These are phyloP conservation scores for Fraxinus paxiana DNA, from an alignment of 305 asterid species.

Conservation along the genomic window DNA sequence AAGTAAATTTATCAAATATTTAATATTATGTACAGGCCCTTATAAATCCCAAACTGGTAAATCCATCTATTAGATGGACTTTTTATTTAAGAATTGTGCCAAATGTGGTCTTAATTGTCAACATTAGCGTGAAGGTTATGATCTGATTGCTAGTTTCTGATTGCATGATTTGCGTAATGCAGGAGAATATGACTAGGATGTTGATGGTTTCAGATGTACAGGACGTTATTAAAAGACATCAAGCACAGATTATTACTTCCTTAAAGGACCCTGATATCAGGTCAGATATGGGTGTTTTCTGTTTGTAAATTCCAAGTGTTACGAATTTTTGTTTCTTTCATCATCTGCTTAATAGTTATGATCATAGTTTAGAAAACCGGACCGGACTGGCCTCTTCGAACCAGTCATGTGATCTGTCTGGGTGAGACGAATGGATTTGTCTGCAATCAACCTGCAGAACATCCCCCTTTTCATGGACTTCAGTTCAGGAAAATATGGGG, in stretches of 20 bases:
- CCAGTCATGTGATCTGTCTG: neutral
- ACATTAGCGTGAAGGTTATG: neutral
- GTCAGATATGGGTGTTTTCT: slow-evolving; percentile 37
- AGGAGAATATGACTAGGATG: slow-evolving; percentile 99
- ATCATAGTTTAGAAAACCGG: neutral
- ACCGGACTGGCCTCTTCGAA: neutral
- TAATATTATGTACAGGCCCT: neutral
- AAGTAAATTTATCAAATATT: neutral
- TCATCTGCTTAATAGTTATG: neutral
- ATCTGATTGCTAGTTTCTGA: slow-evolving; percentile 29
- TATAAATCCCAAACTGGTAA: neutral
- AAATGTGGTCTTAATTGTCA: neutral
- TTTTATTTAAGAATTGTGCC: neutral
- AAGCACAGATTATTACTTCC: slow-evolving; percentile 97
- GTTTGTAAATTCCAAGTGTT: slow-evolving; percentile 3
- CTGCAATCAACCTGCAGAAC: neutral
- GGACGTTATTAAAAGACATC: slow-evolving; percentile 95
- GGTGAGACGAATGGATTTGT: neutral
- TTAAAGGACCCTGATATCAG: slow-evolving; percentile 99
- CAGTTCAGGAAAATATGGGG: neutral
- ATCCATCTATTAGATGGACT: neutral
- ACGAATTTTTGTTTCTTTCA: neutral
- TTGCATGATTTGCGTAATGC: slow-evolving; percentile 39
- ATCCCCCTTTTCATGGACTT: neutral
- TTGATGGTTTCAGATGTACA: slow-evolving; percentile 99